phyloP scores from a whole-genome alignment of 352 stramenopile genomes.

The Phytophthora tubulina region DNA sequence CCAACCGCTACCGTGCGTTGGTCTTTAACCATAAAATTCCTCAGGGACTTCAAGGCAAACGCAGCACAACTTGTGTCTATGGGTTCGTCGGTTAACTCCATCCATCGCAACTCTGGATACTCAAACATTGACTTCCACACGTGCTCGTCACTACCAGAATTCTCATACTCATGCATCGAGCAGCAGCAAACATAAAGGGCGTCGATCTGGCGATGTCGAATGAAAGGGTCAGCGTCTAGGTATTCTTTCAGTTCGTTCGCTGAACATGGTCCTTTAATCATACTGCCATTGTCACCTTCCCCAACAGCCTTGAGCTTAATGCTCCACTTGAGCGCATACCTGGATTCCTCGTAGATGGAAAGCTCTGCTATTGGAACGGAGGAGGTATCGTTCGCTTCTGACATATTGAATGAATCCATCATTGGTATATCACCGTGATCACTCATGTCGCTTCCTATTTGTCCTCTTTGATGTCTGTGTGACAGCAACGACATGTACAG shows the following conservation, averaged over 20 bases:
- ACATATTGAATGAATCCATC: constrained; percentile 65
- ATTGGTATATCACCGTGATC: constrained; percentile 71
- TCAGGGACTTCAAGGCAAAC: constrained; percentile 64
- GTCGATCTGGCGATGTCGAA: constrained; percentile 46
- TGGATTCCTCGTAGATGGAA: constrained; percentile 68
- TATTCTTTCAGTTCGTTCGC: constrained; percentile 66
- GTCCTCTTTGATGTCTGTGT: constrained; percentile 45
- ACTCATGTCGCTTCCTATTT: constrained; percentile 21
- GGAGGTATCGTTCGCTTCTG: constrained; percentile 52
- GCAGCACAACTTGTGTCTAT: constrained; percentile 59
- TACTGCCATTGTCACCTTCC: constrained; percentile 25
- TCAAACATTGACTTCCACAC: constrained; percentile 70
- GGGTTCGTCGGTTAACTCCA: constrained; percentile 76
- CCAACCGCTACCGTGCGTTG: constrained; percentile 31
- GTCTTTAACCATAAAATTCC: constrained; percentile 73
- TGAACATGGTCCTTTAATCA: constrained; percentile 60
- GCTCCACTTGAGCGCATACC: constrained; percentile 73
- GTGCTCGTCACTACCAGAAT: constrained; percentile 49
- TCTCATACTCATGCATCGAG: constrained; percentile 36
- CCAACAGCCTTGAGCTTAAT: constrained; percentile 48
- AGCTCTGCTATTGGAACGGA: constrained; percentile 76
- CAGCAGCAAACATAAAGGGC: constrained; percentile 75
- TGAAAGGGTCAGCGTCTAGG: constrained; percentile 54
- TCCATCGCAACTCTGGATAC: constrained; percentile 82
- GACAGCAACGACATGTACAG: constrained; percentile 71